Conservation (phyloP, 352 stramenopile genomes). For the Pythium volutum region DNA sequence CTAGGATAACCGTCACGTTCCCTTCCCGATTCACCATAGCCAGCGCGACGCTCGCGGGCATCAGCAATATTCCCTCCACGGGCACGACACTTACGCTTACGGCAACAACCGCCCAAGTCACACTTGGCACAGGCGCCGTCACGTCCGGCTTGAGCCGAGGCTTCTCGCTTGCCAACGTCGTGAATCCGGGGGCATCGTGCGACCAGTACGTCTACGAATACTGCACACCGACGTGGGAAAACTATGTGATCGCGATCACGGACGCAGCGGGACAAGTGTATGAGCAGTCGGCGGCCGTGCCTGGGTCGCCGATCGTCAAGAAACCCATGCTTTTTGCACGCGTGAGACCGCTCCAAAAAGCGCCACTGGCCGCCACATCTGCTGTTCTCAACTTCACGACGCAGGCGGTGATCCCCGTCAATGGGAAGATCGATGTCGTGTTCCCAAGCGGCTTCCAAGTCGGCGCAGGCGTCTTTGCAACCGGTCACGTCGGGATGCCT, state of each 20-base stretch:
- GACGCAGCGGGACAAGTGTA: slow-evolving; percentile 43
- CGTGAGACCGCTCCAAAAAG: slow-evolving; percentile 41
- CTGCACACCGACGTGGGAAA: slow-evolving; percentile 38
- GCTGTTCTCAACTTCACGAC: slow-evolving; percentile 44
- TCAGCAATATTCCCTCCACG: slow-evolving; percentile 32
- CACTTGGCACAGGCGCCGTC: slow-evolving; percentile 32
- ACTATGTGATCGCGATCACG: slow-evolving; percentile 37
- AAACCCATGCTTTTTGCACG: slow-evolving; percentile 47
- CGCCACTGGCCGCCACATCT: slow-evolving; percentile 34
- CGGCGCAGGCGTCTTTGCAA: slow-evolving; percentile 23
- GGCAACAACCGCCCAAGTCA: slow-evolving; percentile 24
- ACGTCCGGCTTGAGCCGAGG: slow-evolving; percentile 31
- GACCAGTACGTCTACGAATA: slow-evolving; percentile 57
- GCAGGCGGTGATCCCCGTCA: slow-evolving; percentile 33
- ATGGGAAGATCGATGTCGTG: slow-evolving; percentile 44
- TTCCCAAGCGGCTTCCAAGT: slow-evolving; percentile 45
- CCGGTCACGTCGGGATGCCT: slow-evolving; percentile 33
- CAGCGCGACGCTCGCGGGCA: slow-evolving; percentile 20
- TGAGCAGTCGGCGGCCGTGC: slow-evolving; percentile 35
- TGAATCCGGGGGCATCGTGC: slow-evolving; percentile 58
- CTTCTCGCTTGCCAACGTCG: slow-evolving; percentile 43
- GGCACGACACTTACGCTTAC: slow-evolving; percentile 29
- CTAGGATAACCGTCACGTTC: slow-evolving; percentile 43
- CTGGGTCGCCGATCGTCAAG: slow-evolving; percentile 64
- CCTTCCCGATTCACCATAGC: slow-evolving; percentile 38